phyloP scores from a whole-genome alignment of 768 basidiomycete species.

The Tulasnella sp. region DNA sequence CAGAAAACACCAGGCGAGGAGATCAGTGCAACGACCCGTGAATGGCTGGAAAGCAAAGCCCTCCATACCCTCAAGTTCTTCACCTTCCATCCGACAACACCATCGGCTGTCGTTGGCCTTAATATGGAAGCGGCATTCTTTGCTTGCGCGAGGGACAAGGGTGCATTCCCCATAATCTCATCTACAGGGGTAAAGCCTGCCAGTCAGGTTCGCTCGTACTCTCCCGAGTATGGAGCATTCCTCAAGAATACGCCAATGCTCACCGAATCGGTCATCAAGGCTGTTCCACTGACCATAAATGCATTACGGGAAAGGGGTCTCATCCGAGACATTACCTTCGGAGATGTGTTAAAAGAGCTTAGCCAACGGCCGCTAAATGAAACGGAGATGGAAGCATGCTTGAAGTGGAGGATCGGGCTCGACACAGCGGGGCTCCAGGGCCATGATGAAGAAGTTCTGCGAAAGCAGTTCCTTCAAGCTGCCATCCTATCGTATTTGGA shows the following conservation, averaged over 20 bases:
- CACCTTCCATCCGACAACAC: conserved; percentile 83
- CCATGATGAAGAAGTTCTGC: conserved; percentile 41
- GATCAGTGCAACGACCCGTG: conserved; percentile 32
- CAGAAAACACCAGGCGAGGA: conserved; percentile 36
- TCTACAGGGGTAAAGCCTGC: conserved; percentile 66
- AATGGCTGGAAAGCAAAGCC: conserved; percentile 56
- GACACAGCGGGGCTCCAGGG: conserved; percentile 42
- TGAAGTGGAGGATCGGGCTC: conserved; percentile 74
- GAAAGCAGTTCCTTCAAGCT: conserved; percentile 61
- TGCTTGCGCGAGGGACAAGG: conserved; percentile 44
- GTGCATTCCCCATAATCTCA: conserved; percentile 67
- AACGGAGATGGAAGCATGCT: conserved; percentile 71
- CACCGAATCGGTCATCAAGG: conserved; percentile 55
- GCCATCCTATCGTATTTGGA: conserved; percentile 53
- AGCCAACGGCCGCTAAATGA: conserved; percentile 63
- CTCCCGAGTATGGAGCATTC: conserved; percentile 66
- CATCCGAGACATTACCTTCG: conserved; percentile 70
- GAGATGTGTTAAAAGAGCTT: conserved; percentile 79
- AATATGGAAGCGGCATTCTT: conserved; percentile 79
- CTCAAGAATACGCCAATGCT: conserved; percentile 73
- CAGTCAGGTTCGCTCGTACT: conserved; percentile 66
- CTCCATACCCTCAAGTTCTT: conserved; percentile 86
- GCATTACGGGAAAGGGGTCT: conserved; percentile 59
- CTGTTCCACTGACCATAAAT: conserved; percentile 58
- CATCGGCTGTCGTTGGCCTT: conserved; percentile 70